Evolutionary conservation across 2,329 filamentous ascomycete genomes (phyloP).

Genomic region (Metarhizium robertsii): DNA sequence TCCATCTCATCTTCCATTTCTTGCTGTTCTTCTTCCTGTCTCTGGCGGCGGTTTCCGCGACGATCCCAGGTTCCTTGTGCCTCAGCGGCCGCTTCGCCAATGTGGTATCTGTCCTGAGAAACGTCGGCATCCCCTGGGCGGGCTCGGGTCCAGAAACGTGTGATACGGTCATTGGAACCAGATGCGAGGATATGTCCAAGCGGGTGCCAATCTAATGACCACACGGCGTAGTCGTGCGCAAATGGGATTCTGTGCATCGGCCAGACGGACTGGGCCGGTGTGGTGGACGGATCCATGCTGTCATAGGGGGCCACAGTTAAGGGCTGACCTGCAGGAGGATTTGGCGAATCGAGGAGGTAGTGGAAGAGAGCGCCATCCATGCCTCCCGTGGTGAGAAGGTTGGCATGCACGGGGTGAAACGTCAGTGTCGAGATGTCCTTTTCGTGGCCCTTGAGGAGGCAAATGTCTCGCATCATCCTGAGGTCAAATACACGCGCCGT

Average conservation of each 20-base stretch:
- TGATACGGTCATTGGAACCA: slow-evolving; percentile 92
- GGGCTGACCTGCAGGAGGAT: slow-evolving; percentile 65
- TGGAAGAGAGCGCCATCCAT: slow-evolving; percentile 85
- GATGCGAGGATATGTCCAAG: slow-evolving; percentile 91
- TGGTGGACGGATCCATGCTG: slow-evolving; percentile 66
- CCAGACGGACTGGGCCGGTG: slow-evolving; percentile 81
- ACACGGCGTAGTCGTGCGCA: slow-evolving; percentile 91
- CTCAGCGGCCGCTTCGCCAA: slow-evolving; percentile 87
- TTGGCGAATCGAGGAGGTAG: slow-evolving; percentile 93
- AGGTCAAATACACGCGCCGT: slow-evolving; percentile 90
- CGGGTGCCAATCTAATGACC: slow-evolving; percentile 97
- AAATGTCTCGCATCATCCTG: slow-evolving; percentile 96
- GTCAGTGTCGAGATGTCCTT: slow-evolving; percentile 89
- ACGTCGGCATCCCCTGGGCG: slow-evolving; percentile 80
- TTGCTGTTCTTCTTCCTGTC: slow-evolving; percentile 87
- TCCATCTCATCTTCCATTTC: slow-evolving; percentile 91
- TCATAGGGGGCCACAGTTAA: slow-evolving; percentile 77
- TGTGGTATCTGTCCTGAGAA: slow-evolving; percentile 87
- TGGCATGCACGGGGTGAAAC: slow-evolving; percentile 90
- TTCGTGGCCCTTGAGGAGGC: slow-evolving; percentile 85
- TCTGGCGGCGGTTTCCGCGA: slow-evolving; percentile 65
- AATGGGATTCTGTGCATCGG: slow-evolving; percentile 80
- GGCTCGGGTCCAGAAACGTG: slow-evolving; percentile 90
- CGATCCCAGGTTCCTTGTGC: slow-evolving; percentile 92
- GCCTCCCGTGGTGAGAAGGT: slow-evolving; percentile 81